Evolutionary conservation across 129 eudicot genomes (phyloP), one percentile per base, ranked within the genome.

Genomic region (Arctium minus): DNA sequence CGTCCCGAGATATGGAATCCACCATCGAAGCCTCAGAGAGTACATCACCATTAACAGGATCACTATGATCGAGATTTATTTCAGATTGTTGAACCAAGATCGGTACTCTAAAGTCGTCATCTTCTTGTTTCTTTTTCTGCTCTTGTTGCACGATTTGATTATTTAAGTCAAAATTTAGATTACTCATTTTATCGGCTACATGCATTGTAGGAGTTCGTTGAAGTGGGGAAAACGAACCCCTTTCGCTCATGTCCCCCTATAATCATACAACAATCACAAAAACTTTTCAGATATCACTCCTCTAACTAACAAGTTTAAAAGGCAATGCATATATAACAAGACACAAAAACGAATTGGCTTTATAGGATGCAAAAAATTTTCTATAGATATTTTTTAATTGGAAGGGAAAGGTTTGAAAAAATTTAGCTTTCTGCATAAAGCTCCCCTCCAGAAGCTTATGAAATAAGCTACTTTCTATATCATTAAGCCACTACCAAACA

Each of bases 61-160:
- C 91, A 15, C 80, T 73, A 30, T 78, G 80, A 35, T 86, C 86
- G 50, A 78, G 86, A 81, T 79, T 83, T 22, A 82, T 77, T n/a
- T 74, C 88, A 11, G 92, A 74, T 60, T 90, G 95, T 39, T 90
- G 95, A 80, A 83, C 76, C 76, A 96, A 92, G n/a, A 92, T 86
- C 10, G 99, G 97, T 69, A 90, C 98, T 56, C 81, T 79, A 37
- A 87, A 93, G 38, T 93, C 97, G 75, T 93, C 97, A 48, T 92
- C 96, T 12, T 91, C 97, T 46, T 60, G 88, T 78, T 77, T 86
- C 84, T 70, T 90, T 79, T 72, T 83, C 72, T 72, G 92, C 82
- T 87, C 96, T 56, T 56, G 78, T 70, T 78, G 94, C 69, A 62
- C 42, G 9, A 80, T 33, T 71, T 89, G 85, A 72, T 85, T 78